Conservation (phyloP, 768 basidiomycete species). For the Boletus rubroflammeus region DNA sequence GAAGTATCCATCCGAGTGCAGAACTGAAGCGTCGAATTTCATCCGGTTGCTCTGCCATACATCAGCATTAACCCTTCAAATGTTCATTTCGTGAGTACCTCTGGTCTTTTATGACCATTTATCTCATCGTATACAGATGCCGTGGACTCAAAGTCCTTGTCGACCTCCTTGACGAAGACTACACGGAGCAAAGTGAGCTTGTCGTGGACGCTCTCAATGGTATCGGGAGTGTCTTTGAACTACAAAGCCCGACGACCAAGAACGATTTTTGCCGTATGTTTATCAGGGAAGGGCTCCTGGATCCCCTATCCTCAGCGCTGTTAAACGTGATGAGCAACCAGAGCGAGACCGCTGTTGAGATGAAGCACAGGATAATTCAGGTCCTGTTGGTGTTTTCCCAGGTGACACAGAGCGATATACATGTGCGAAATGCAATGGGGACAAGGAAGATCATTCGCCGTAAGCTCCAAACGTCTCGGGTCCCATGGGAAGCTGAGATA, state of each 20-base stretch:
- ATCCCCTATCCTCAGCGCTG: constrained; percentile 87
- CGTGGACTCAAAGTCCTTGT: constrained; percentile 93
- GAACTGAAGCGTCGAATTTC: constrained; percentile 93
- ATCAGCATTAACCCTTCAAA: constrained; percentile 90
- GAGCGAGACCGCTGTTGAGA: constrained; percentile 61
- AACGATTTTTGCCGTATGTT: constrained; percentile 99
- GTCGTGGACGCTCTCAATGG: constrained; percentile 93
- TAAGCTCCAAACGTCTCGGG: constrained; percentile 41
- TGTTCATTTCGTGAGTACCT: constrained; percentile 95
- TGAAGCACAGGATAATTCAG: constrained; percentile 86
- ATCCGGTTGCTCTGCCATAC: constrained; percentile 89
- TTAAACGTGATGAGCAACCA: constrained; percentile 81
- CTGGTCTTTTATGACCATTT: not conserved
- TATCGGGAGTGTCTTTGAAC: constrained; percentile 91
- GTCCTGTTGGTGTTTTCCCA: constrained; percentile 91
- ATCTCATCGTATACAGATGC: constrained; percentile 50
- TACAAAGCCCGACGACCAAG: constrained; percentile 94
- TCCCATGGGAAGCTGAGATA: constrained; percentile 1
- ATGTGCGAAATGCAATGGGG: constrained; percentile 89
- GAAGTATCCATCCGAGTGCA: constrained; percentile 88
- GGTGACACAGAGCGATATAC: constrained; percentile 92
- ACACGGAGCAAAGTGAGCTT: constrained; percentile 84
- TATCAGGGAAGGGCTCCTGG: constrained; percentile 90
- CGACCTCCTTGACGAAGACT: constrained; percentile 95
- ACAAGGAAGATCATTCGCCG: constrained; percentile 86